phyloP scores from a whole-genome alignment of 495 filamentous ascomycete genomes.

The Lichenothelia convexa region DNA sequence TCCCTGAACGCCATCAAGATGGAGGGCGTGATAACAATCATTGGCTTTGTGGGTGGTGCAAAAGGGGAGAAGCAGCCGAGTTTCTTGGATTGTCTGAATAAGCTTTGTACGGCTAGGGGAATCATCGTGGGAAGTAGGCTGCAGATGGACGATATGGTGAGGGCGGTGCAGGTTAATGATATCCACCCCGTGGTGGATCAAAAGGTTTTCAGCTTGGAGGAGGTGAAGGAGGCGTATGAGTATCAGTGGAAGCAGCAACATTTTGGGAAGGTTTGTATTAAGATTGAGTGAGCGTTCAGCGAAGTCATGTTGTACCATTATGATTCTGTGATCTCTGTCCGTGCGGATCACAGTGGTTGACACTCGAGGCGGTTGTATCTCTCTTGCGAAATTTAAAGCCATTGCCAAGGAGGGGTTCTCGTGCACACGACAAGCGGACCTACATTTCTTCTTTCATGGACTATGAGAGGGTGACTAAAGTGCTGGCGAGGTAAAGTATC shows the following conservation, averaged over 20 bases:
- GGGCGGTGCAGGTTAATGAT: constrained; percentile 20
- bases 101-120: constrained; percentile 21
- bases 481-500: too few relatives aligned
- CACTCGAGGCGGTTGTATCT: too few relatives aligned
- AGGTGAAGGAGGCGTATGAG: constrained; percentile 25
- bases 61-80: constrained; percentile 17
- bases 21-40: constrained; percentile 26
- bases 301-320: too few relatives aligned
- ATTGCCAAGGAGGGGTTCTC: too few relatives aligned
- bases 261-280: constrained; percentile 56
- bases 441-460: too few relatives aligned
- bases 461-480: too few relatives aligned
- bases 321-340: too few relatives aligned
- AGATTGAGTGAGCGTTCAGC: constrained; percentile 44
- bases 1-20: constrained; percentile 20
- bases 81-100: constrained; percentile 18
- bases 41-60: constrained; percentile 22
- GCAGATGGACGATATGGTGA: constrained; percentile 25
- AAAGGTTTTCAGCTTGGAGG: constrained; percentile 20
- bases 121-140: constrained; percentile 19
- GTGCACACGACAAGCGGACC: too few relatives aligned
- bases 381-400: too few relatives aligned
- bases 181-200: constrained; percentile 23
- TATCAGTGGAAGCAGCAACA: constrained; percentile 55
- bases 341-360: too few relatives aligned